Percentiles rank a stretch among this genome's conserved stretches.
These are phyloP conservation scores for Boletus smithii DNA, from an alignment of 1,284 basidiomycete species.

Conservation along the genomic window DNA sequence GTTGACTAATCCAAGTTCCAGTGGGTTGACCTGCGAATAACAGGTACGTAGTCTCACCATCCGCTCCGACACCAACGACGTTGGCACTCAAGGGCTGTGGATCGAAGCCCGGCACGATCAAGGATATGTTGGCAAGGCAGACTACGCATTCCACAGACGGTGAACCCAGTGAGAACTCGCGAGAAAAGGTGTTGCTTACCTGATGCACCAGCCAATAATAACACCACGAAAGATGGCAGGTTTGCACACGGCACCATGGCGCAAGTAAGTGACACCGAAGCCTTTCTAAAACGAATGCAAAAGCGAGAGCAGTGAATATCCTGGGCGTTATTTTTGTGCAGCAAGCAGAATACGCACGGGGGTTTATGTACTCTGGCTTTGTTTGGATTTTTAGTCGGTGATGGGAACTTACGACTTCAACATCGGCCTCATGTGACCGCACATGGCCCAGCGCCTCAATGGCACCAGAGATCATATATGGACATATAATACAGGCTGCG, in stretches of 20 bases:
- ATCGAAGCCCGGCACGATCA: conserved; percentile 47
- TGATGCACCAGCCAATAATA: conserved; percentile 7
- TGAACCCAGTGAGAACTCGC: conserved; percentile 5
- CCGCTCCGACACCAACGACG: conserved; percentile 37
- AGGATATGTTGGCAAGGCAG: conserved; percentile 31
- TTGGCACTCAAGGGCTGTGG: conserved; percentile 42
- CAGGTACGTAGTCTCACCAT: conserved; percentile 43
- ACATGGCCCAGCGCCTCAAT: neutral
- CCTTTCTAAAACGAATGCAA: too few species aligned
- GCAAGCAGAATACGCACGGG: neutral
- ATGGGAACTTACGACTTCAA: too few species aligned
- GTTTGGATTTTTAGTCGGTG: too few species aligned
- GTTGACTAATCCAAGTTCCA: conserved; percentile 27
- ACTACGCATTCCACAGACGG: conserved; percentile 6
- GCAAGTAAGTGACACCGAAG: too few species aligned
- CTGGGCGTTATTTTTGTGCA: too few species aligned
- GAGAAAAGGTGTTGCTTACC: neutral
- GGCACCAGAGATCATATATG: neutral
- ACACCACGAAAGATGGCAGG: conserved; percentile 1
- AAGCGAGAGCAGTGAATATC: too few species aligned
- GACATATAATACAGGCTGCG: neutral
- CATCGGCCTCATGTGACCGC: neutral
- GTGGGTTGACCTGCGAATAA: conserved; percentile 39
- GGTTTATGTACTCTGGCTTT: neutral
- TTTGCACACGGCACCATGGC: too few species aligned